A percentile compares a stretch with the other conserved stretches of the same genome.
phyloP scores from a whole-genome alignment of 495 filamentous ascomycete species.

The Aspergillus wentii region DNA sequence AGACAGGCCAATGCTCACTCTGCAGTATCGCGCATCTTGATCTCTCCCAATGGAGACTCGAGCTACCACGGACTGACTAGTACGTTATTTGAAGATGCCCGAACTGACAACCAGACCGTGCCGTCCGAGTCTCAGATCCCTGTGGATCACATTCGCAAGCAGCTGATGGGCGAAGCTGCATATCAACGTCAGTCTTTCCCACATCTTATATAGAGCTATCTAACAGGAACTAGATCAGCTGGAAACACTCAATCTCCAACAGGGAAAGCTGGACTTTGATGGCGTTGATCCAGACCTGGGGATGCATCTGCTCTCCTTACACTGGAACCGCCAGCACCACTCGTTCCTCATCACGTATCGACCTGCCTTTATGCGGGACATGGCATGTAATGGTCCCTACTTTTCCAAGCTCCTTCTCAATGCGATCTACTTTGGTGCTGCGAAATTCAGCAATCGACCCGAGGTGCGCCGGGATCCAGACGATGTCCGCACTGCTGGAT shows the following conservation, averaged over 20 bases:
- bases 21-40: conserved; percentile 16
- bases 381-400: conserved; percentile 36
- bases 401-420: conserved; percentile 43
- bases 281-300: conserved; percentile 32
- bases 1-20: too few species aligned
- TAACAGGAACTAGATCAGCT: too few species aligned
- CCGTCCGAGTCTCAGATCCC: conserved; percentile 4
- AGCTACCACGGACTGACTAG: conserved; percentile 30
- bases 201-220: too few species aligned
- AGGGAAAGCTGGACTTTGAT: conserved; percentile 35
- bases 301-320: conserved; percentile 32
- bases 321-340: conserved; percentile 36
- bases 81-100: conserved; percentile 24
- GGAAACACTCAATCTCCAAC: conserved; percentile 22
- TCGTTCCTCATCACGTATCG: conserved; percentile 27
- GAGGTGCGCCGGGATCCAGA: conserved; percentile 29
- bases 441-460: conserved; percentile 26
- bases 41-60: conserved; percentile 21
- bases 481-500: conserved; percentile 26
- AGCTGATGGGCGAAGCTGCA: conserved; percentile 21
- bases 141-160: conserved; percentile 13
- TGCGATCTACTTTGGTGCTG: conserved; percentile 39
- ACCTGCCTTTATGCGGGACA: conserved; percentile 28
- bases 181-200: conserved; percentile 27
- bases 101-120: conserved; percentile 10